These are phyloP conservation scores for Exobasidium cylindrosporum DNA, from an alignment of 1,284 basidiomycete genomes.

Conservation along the genomic window DNA sequence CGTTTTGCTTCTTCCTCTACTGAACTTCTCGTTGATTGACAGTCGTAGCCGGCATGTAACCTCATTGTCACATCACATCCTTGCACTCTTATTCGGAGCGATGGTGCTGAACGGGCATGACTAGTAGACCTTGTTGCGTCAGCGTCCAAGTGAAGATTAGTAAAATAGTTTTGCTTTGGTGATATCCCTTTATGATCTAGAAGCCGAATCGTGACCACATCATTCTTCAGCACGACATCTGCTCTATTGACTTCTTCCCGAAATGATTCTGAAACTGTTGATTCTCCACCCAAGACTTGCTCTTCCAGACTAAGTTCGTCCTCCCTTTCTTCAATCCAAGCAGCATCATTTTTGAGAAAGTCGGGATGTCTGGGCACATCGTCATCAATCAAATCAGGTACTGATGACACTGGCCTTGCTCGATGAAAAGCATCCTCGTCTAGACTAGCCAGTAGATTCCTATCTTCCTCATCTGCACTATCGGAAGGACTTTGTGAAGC, in stretches of 20 bases:
- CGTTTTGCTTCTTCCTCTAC: conserved; percentile 85
- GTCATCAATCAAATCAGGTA: conserved; percentile 83
- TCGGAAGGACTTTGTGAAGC: too few relatives aligned
- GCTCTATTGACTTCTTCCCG: conserved; percentile 19
- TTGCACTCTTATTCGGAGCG: conserved; percentile 26
- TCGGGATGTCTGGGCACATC: conserved; percentile 84
- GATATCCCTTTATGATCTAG: conserved; percentile 63
- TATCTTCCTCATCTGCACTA: neutral
- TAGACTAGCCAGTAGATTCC: conserved; percentile 62
- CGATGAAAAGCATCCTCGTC: conserved; percentile 79
- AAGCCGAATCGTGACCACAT: conserved; percentile 81
- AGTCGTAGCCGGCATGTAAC: conserved; percentile 70
- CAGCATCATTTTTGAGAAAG: conserved; percentile 62
- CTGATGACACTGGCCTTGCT: conserved; percentile 61
- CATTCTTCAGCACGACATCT: conserved; percentile 66
- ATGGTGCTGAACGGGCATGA: conserved; percentile 18
- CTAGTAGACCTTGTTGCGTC: neutral
- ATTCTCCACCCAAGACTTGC: neutral
- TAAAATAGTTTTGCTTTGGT: conserved; percentile 44
- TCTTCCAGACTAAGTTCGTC: neutral
- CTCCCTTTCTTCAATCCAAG: neutral
- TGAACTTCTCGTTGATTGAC: conserved; percentile 75
- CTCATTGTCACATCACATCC: conserved; percentile 34
- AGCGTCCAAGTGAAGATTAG: conserved; percentile 10
- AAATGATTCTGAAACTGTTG: neutral